Evolutionary conservation across 2,329 filamentous ascomycete species (phyloP), one percentile per base, ranked within the genome.

Genomic region (Ramularia collo-cygni): DNA sequence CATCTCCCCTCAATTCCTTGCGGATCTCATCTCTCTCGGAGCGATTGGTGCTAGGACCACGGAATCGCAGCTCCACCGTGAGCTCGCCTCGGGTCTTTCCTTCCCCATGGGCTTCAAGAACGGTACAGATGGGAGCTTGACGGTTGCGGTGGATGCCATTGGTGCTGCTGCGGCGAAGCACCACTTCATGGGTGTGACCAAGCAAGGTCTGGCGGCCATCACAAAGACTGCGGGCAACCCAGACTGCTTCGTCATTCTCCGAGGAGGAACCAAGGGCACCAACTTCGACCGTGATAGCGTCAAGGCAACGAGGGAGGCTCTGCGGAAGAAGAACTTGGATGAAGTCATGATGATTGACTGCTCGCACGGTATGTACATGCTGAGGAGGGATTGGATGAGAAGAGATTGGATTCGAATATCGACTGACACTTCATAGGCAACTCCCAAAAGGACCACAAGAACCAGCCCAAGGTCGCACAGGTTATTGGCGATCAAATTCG

Each of bases 81-180:
- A 98, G 71, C 78, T 98, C 48, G 92, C 92, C 4, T 93, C 85
- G 18, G 92, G 92, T 55, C 76, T 96, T 38, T 94, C 86, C 42
- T 96, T 95, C 82, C 92, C 92, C 15, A 89, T 98, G 52, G 92
- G 92, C 44, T 98, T 95, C 83, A 98, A 98, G 79, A 98, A 98
- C 67, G 92, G 92, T 47, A 98, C 92, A 16, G 92, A 98, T 58
- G 92, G 92, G 29, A 87, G 83, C 55, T 71, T 98, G 41, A 80
- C 79, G 18, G 89, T 96, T 14, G 89, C 90, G 14, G 93, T 96
- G 56, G 92, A 98, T 62, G 92, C 92, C 24, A 95, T 96, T 62
- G 92, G 90, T 31, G 64, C 66, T 19, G 85, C 84, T 1, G 80
- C 82, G 42, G 75, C 83, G n/a, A 81, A 77, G 65, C 92, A 98